Evolutionary conservation across 805 yeast species (phyloP), one percentile per base, ranked within the genome.

Genomic region (Myxozyma melibiosi): DNA sequence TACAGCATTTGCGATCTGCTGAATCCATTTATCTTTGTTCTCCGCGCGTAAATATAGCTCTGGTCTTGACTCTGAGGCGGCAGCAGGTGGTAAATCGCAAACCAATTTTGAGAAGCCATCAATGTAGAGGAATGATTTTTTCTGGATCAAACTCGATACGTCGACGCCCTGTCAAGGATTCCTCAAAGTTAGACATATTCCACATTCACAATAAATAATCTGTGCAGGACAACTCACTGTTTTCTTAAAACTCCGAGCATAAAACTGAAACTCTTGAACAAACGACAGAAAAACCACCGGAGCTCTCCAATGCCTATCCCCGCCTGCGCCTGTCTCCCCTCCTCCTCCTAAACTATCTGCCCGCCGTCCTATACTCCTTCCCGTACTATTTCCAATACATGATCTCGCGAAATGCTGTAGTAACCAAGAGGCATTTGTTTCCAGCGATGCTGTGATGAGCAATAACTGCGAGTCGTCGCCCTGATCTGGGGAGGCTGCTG

Each of bases 111-210:
- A 46, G 28, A 47, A 48, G 34, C 62, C 62, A 33, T 58, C 55
- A 27, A 58, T 31, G 30, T 28, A 58, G 3, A 38, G 13, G 35
- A 58, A 58, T 27, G 13, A 18, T 27, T 27, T 40, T 20, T 44
- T 38, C 18, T 33, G 9, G 7, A 49, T 24, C 31, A 22, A 16
- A 22, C 25, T 14, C 11, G 14, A 3, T 6, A 53, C 4, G 33
- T 58, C 62, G 7, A 42, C n/a, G 20, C 62, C 62, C 62, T 58
- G 27, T 25, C 13, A 20, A n/a, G n/a, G n/a, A n/a, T n/a, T n/a
- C n/a, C 16, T 18, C 20, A 7, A 8, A 7, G 27, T 30, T 33
- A 24, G 39, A 3, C 16, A 20, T 16, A 30, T 14, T 45, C 6
- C 13, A 20, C 49, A 13, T 6, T 6, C 25, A 35, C 8, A 20